Conservation (phyloP, 2,329 filamentous ascomycete genomes). For the Trichoderma hamatum region DNA sequence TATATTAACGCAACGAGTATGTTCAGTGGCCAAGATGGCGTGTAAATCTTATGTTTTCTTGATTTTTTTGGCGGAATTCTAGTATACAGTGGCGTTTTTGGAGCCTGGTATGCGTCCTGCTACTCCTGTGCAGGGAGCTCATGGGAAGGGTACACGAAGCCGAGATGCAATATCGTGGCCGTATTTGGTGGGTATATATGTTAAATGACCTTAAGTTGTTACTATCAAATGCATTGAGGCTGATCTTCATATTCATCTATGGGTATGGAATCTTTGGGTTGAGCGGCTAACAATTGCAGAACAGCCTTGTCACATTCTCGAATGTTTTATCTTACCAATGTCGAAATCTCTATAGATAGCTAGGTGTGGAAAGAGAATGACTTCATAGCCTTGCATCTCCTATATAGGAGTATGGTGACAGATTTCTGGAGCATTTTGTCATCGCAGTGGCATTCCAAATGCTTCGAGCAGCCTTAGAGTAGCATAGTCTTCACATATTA, state of each 20-base stretch:
- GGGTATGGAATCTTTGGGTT: neutral
- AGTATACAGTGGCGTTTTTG: slow-evolving; percentile 44
- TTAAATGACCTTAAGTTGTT: neutral
- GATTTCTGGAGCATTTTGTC: neutral
- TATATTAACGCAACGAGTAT: neutral
- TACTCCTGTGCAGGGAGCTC: neutral
- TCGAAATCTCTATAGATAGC: neutral
- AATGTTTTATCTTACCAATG: neutral
- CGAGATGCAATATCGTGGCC: neutral
- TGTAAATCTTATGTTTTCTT: neutral
- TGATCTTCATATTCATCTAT: neutral
- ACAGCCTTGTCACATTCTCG: neutral
- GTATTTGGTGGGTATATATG: slow-evolving; percentile 1
- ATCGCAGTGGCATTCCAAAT: too few relatives aligned
- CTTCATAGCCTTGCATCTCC: neutral
- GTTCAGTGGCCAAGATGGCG: neutral
- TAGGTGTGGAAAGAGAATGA: neutral
- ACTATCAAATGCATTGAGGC: neutral
- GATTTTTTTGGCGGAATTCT: slow-evolving; percentile 32
- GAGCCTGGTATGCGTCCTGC: slow-evolving; percentile 32
- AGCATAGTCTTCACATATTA: neutral
- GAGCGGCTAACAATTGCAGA: neutral
- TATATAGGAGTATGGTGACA: neutral
- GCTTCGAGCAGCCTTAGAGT: neutral
- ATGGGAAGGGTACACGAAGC: slow-evolving; percentile 26